Evolutionary conservation across 768 basidiomycete genomes (phyloP), one percentile per base, ranked within the genome.

Genomic region (Tulasnella calospora): DNA sequence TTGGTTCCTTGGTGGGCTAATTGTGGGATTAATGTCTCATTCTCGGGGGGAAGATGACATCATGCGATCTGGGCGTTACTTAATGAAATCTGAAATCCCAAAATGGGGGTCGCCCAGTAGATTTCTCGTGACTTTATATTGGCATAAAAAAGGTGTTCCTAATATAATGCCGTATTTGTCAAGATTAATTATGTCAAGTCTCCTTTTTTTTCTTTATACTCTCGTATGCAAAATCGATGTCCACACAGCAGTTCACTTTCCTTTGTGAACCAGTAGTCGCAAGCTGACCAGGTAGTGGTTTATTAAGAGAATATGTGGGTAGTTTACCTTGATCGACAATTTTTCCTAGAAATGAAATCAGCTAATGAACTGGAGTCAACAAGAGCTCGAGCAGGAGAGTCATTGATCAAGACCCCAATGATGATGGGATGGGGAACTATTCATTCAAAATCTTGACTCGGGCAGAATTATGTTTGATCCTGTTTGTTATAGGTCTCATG

Each of bases 191-290:
- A 87, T 79, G 79, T 87, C 83, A 72, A 87, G 86, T 1, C 81
- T 80, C 0, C 83, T 40, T 0, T 77, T n/a, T 71, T 15, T 84
- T 82, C 8, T 83, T 80, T 0, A 88, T 84, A 0, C 67, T 35
- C 78, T 87, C 84, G 80, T 87, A 88, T 12, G 80, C 51, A 2
- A 88, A 46, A 0, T 81, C 12, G 0, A 80, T 85, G 3, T 46
- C 76, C 0, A 83, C 80, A 0, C 81, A 69, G 30, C 41, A 82
- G 71, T 85, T 87, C 0, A 88, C 81, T 73, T 84, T 85, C 0
- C 85, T 83, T 0, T 83, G 73, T 0, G 87, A 88, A 0, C 87
- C 88, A 47, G 86, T 84, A 0, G 86, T 85, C 0, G 87, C 87
- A 0, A 89, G 80, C 17, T 86, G 85, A 0, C 87, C 71, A 0